phyloP scores from a whole-genome alignment of 192 early-diverging fungal genomes.

The Coemansia sp. region DNA sequence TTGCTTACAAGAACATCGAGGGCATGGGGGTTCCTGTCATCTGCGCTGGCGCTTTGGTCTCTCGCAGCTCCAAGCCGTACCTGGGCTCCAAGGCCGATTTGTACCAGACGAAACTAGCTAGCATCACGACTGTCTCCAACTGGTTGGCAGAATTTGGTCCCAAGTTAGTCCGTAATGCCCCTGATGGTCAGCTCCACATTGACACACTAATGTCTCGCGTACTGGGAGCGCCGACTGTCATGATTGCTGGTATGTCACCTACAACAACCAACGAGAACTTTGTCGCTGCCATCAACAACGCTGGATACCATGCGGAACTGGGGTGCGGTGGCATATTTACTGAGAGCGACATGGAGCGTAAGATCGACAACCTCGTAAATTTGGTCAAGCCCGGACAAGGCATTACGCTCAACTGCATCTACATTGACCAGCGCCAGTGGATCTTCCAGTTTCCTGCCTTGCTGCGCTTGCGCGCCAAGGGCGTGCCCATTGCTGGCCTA shows the following conservation, averaged over 20 bases:
- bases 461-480: too few relatives aligned
- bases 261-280: conserved; percentile 79
- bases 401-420: conserved; percentile 41
- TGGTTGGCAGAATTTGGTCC: conserved; percentile 90
- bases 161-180: conserved; percentile 68
- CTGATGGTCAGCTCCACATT: conserved; percentile 69
- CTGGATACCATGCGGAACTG: conserved; percentile 90
- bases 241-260: conserved; percentile 81
- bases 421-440: too few relatives aligned
- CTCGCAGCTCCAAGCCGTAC: conserved; percentile 43
- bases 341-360: conserved; percentile 66
- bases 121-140: conserved; percentile 80
- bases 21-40: conserved; percentile 76
- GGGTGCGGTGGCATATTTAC: conserved; percentile 92
- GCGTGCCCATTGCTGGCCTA: too few relatives aligned
- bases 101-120: conserved; percentile 67
- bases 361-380: conserved; percentile 62
- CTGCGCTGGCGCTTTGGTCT: conserved; percentile 25
- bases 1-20: conserved; percentile 88
- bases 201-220: conserved; percentile 70
- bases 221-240: conserved; percentile 13
- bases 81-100: conserved; percentile 76
- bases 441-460: too few relatives aligned
- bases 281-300: conserved; percentile 85
- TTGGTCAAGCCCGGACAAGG: conserved; percentile 68